Percentiles rank a stretch among this genome's conserved stretches.
Evolutionary conservation across 495 filamentous ascomycete genomes (phyloP).

Genomic region (Hypomontagnella monticulosa): DNA sequence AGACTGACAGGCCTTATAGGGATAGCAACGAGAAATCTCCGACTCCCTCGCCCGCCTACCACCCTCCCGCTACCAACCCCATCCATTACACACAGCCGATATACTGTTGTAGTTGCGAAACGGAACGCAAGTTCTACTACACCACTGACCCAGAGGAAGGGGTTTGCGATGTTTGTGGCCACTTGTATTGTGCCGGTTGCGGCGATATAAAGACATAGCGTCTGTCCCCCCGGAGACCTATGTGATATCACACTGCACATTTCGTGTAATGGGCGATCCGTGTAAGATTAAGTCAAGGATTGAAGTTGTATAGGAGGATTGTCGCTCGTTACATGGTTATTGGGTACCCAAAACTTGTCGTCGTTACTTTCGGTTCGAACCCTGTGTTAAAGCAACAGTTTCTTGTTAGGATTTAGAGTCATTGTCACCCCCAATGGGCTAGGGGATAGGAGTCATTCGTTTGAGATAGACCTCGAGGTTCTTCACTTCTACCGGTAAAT

Average conservation of each 20-base stretch:
- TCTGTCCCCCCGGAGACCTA: neutral
- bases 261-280: no score
- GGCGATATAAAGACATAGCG: neutral
- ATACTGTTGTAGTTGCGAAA: constrained; percentile 1
- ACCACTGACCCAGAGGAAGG: neutral
- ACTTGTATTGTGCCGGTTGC: neutral
- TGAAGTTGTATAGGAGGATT: no score
- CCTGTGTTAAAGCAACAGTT: no score
- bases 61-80: neutral
- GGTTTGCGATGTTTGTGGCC: constrained; percentile 4
- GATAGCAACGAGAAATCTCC: neutral
- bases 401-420: no score
- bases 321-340: no score
- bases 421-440: no score
- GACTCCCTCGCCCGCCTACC: neutral
- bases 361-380: no score
- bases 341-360: no score
- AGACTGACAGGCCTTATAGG: constrained; percentile 22
- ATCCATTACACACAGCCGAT: neutral
- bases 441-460: no score
- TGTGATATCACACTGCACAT: neutral
- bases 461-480: no score
- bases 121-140: constrained; percentile 2
- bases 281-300: no score
- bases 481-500: no score